Percentiles rank a stretch among this genome's conserved stretches.
phyloP scores from a whole-genome alignment of 495 filamentous ascomycete genomes.

The Penicillium silybi region DNA sequence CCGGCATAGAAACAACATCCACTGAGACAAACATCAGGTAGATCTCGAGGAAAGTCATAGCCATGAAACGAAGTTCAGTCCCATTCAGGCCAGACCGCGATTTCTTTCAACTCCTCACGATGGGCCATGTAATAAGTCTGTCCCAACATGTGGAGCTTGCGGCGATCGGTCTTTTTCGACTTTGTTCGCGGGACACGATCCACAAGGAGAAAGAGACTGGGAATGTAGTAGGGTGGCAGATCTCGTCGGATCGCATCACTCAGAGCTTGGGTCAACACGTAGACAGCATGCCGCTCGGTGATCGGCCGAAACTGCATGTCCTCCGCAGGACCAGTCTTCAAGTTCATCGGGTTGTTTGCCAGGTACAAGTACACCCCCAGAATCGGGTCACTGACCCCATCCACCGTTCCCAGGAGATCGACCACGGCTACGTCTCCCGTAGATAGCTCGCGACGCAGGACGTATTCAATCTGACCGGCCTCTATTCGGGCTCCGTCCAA shows the following conservation, averaged over 20 bases:
- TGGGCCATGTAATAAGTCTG: constrained; percentile 18
- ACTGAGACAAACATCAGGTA: too few relatives aligned
- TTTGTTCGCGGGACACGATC: constrained; percentile 36
- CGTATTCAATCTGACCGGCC: constrained; percentile 61
- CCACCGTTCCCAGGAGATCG: constrained; percentile 21
- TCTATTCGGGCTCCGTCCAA: constrained; percentile 75
- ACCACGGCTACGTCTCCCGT: constrained; percentile 18
- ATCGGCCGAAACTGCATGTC: constrained; percentile 19
- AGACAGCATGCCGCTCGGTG: not conserved
- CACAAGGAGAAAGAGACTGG: constrained; percentile 22
- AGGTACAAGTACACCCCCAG: constrained; percentile 22
- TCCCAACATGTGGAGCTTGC: constrained; percentile 17
- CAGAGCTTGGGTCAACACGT: not conserved
- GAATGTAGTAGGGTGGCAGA: constrained; percentile 23
- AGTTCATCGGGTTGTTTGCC: constrained; percentile 10
- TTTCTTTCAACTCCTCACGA: constrained; percentile 12
- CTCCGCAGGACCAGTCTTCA: constrained; percentile 27
- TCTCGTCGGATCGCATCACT: constrained; percentile 2
- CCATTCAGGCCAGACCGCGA: constrained; percentile 17
- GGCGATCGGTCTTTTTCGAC: constrained; percentile 21
- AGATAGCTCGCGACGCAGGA: constrained; percentile 11
- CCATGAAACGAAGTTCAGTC: not conserved
- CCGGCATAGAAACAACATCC: too few relatives aligned
- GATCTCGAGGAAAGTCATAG: too few relatives aligned
- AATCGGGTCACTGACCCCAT: constrained; percentile 20